A percentile compares a stretch with the other conserved stretches of the same genome.
Evolutionary conservation across 139 green algal species (phyloP).

Genomic region (Chlamydomonas eustigma): DNA sequence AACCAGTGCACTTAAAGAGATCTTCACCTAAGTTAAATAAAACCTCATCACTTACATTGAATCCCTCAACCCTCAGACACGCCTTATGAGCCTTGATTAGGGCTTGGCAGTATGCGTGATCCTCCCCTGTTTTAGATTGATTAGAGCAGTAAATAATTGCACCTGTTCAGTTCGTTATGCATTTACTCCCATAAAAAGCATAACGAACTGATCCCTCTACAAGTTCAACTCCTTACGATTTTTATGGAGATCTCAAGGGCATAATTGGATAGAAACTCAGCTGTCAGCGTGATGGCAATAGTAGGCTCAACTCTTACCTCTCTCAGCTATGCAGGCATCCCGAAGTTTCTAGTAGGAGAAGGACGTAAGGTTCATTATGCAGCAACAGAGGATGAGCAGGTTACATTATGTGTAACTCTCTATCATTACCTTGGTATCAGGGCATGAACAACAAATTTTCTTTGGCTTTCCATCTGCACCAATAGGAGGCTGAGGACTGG

Average conservation of each 20-base stretch:
- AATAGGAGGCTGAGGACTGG: too few species aligned
- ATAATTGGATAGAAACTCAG: too few species aligned
- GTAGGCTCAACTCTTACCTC: slow-evolving; percentile 25
- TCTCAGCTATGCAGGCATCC: slow-evolving; percentile 29
- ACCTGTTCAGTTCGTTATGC: too few species aligned
- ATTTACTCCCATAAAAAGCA: too few species aligned
- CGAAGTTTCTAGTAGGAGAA: slow-evolving; percentile 11
- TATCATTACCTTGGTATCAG: slow-evolving; percentile 88
- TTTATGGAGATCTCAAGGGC: too few species aligned
- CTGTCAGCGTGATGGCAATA: too few species aligned
- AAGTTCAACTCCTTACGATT: too few species aligned
- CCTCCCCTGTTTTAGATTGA: slow-evolving; percentile 44
- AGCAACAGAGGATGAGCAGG: too few species aligned
- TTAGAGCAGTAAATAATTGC: background rate
- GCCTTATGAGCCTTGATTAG: slow-evolving; percentile 90
- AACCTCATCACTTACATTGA: slow-evolving; percentile 77
- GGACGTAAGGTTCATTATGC: background rate
- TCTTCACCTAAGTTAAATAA: too few species aligned
- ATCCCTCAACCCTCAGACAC: slow-evolving; percentile 84
- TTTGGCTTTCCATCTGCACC: slow-evolving; percentile 39
- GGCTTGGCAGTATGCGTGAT: slow-evolving; percentile 58
- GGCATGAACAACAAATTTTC: slow-evolving; percentile 94
- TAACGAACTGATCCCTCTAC: too few species aligned
- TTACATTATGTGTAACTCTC: too few species aligned
- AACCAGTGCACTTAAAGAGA: too few species aligned